phyloP scores from a whole-genome alignment of 495 filamentous ascomycete species.

The Margaritispora aquatica region DNA sequence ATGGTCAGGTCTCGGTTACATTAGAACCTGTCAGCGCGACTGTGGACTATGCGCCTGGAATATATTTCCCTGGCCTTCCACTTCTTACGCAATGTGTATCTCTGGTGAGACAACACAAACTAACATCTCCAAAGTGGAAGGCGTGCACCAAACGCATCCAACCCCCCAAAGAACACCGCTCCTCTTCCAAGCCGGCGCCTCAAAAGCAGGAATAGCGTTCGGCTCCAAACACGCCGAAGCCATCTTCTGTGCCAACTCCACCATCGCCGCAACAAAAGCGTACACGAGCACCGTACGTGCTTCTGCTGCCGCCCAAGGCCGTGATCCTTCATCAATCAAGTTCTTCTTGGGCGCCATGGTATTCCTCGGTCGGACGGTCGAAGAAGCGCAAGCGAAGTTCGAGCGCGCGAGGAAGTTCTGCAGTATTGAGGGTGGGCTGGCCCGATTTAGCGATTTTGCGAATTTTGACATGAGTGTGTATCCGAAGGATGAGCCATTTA shows the following conservation, averaged over 20 bases:
- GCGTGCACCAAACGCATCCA: constrained; percentile 48
- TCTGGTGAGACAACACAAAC: too few relatives aligned
- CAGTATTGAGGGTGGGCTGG: constrained; percentile 46
- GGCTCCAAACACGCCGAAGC: constrained; percentile 56
- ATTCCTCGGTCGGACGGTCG: constrained; percentile 49
- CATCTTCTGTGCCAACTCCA: constrained; percentile 54
- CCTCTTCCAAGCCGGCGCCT: constrained; percentile 59
- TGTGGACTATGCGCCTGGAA: too few relatives aligned
- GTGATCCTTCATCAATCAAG: constrained; percentile 53
- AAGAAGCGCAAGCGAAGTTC: constrained; percentile 48
- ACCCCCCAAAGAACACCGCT: constrained; percentile 40
- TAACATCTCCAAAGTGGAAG: too few relatives aligned
- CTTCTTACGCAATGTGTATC: too few relatives aligned
- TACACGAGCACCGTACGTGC: constrained; percentile 33
- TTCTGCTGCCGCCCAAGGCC: constrained; percentile 40
- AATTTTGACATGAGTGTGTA: constrained; percentile 52
- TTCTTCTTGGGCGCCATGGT: constrained; percentile 53
- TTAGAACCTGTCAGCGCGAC: too few relatives aligned
- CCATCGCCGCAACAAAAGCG: constrained; percentile 29
- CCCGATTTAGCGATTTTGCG: constrained; percentile 55
- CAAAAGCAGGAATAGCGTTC: constrained; percentile 48
- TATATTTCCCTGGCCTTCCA: too few relatives aligned
- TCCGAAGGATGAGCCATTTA: constrained; percentile 34
- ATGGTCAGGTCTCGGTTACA: too few relatives aligned
- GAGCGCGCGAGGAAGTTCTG: constrained; percentile 43